These are phyloP conservation scores for Ormosia emarginata DNA, from an alignment of 306 rosid species.

Conservation along the genomic window DNA sequence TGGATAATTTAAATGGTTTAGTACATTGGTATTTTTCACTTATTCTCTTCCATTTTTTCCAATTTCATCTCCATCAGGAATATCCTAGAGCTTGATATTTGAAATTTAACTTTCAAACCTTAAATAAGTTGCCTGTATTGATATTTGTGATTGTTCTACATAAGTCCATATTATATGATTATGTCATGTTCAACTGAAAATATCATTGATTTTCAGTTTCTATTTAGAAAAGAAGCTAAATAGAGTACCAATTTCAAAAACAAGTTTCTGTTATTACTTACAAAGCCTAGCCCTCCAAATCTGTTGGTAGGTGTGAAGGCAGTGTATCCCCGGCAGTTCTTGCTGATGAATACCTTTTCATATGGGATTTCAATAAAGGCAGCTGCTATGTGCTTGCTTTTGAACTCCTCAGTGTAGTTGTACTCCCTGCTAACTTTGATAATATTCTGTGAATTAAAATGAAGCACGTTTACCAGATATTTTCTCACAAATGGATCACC, in stretches of 20 bases:
- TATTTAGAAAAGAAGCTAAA: neutral
- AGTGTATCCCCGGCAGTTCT: neutral
- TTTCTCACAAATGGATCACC: neutral
- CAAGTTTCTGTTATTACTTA: neutral
- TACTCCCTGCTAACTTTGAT: neutral
- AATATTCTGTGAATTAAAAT: neutral
- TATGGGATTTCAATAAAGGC: neutral
- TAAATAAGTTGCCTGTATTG: neutral
- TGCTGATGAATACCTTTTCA: neutral
- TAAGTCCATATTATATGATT: neutral
- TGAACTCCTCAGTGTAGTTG: neutral
- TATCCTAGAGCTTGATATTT: neutral
- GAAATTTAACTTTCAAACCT: neutral
- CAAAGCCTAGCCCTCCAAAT: neutral
- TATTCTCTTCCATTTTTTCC: neutral
- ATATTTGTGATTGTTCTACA: neutral
- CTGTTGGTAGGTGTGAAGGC: neutral
- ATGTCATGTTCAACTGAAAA: neutral
- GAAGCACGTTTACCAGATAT: neutral
- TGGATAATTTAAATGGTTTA: no score
- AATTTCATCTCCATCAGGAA: neutral
- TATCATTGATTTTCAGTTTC: neutral
- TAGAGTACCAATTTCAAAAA: neutral
- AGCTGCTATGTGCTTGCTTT: neutral
- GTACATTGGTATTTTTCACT: no score